Evolutionary conservation across 495 filamentous ascomycete species (phyloP).

Genomic region (Xylaria longipes): DNA sequence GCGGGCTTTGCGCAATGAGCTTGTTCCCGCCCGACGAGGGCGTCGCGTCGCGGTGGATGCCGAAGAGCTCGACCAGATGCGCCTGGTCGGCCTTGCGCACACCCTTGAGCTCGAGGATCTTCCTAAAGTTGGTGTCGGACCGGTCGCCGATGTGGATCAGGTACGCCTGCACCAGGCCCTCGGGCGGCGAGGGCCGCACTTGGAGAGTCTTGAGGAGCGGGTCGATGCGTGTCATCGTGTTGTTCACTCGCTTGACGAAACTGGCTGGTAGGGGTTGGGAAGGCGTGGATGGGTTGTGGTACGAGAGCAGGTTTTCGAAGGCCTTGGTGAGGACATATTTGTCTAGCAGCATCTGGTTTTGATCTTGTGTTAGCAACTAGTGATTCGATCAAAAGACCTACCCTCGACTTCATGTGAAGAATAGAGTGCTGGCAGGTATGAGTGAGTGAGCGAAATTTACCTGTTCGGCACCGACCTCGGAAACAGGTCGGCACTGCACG

Average conservation of each 20-base stretch:
- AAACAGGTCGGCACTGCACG: conserved; percentile 86
- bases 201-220: conserved; percentile 95
- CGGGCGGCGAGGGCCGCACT: conserved; percentile 86
- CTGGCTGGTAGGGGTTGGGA: conserved; percentile 58
- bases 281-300: conserved; percentile 51
- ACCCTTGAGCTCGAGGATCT: conserved; percentile 92
- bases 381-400: background rate
- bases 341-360: conserved; percentile 81
- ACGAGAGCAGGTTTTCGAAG: conserved; percentile 70
- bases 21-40: conserved; percentile 62
- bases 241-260: conserved; percentile 88
- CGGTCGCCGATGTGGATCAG: conserved; percentile 91
- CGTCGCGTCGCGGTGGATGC: conserved; percentile 72
- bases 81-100: conserved; percentile 83
- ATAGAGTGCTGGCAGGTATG: background rate
- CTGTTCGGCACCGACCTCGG: conserved; percentile 96
- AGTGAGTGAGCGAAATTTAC: conserved; percentile 46
- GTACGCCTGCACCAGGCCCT: conserved; percentile 96
- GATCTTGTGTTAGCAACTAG: conserved; percentile 23
- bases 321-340: conserved; percentile 88
- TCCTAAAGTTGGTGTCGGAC: conserved; percentile 93
- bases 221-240: conserved; percentile 84
- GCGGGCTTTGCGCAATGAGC: conserved; percentile 63
- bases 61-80: conserved; percentile 85
- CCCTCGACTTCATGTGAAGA: background rate